These are phyloP conservation scores for Calocera viscosa DNA, from an alignment of 768 basidiomycete genomes.

Conservation along the genomic window DNA sequence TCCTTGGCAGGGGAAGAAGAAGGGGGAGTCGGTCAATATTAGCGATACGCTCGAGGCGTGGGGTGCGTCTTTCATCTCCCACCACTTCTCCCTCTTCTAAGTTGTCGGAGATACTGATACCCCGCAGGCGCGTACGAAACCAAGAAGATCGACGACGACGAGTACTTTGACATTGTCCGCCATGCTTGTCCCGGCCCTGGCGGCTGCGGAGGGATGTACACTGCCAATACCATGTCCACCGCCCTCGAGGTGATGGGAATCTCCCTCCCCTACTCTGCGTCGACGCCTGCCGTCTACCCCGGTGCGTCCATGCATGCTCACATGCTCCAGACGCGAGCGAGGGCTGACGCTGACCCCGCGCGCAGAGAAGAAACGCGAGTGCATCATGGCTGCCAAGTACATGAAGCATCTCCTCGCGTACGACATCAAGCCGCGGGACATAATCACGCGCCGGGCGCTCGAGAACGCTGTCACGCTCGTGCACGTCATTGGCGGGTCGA, in stretches of 20 bases:
- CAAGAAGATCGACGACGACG: conserved; percentile 65
- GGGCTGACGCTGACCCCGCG: not conserved
- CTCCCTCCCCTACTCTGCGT: conserved; percentile 62
- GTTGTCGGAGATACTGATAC: not conserved
- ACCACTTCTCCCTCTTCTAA: not conserved
- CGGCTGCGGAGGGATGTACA: conserved; percentile 82
- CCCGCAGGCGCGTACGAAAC: conserved; percentile 57
- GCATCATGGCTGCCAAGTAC: conserved; percentile 62
- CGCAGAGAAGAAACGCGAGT: conserved; percentile 71
- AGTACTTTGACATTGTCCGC: conserved; percentile 71
- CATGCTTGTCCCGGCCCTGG: conserved; percentile 78
- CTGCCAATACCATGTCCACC: conserved; percentile 83
- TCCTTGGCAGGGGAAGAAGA: conserved; percentile 27
- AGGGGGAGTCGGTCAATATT: conserved; percentile 75
- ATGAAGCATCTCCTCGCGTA: conserved; percentile 59
- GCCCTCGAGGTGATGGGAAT: conserved; percentile 74
- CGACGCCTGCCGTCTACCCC: conserved; percentile 51
- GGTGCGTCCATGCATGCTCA: conserved; percentile 34
- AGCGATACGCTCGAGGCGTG: conserved; percentile 77
- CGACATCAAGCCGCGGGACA: conserved; percentile 74
- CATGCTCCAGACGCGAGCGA: not conserved
- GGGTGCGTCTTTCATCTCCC: conserved; percentile 33
- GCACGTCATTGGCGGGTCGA: conserved; percentile 73
- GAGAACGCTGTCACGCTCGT: conserved; percentile 73
- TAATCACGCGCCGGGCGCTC: conserved; percentile 57